Evolutionary conservation across 2,329 filamentous ascomycete species (phyloP).

Genomic region (Shiraia sp.): DNA sequence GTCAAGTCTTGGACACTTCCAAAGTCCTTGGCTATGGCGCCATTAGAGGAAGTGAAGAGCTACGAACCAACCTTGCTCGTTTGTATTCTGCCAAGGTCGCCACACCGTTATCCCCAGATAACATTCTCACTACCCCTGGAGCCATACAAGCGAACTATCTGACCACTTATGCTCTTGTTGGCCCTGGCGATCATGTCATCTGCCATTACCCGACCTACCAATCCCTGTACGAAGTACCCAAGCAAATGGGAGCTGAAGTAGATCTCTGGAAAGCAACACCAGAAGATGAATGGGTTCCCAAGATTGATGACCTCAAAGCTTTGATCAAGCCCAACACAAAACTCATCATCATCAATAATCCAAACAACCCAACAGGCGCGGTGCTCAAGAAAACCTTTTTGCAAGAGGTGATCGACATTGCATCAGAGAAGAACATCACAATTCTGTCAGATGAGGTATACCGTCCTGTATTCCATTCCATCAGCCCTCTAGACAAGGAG

Average conservation of each 20-base stretch:
- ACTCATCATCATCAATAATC: slow-evolving; percentile 72
- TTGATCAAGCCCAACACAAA: slow-evolving; percentile 73
- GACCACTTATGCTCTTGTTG: slow-evolving; percentile 72
- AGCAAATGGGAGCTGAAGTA: slow-evolving; percentile 75
- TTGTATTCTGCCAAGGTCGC: slow-evolving; percentile 64
- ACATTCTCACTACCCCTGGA: slow-evolving; percentile 76
- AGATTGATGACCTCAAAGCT: slow-evolving; percentile 66
- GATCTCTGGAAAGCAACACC: slow-evolving; percentile 73
- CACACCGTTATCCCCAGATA: slow-evolving; percentile 57
- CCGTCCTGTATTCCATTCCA: slow-evolving; percentile 77
- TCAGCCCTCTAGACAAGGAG: slow-evolving; percentile 56
- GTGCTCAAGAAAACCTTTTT: slow-evolving; percentile 67
- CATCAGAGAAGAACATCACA: slow-evolving; percentile 64
- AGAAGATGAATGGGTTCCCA: slow-evolving; percentile 67
- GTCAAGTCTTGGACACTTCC: slow-evolving; percentile 56
- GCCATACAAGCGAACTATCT: slow-evolving; percentile 86
- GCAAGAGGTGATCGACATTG: slow-evolving; percentile 65
- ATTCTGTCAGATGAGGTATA: slow-evolving; percentile 83
- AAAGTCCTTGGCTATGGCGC: slow-evolving; percentile 72
- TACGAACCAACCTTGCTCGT: slow-evolving; percentile 67
- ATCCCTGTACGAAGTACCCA: slow-evolving; percentile 77
- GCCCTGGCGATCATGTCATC: slow-evolving; percentile 78
- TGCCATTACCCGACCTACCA: slow-evolving; percentile 85
- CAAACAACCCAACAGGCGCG: slow-evolving; percentile 81
- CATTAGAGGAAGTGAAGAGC: slow-evolving; percentile 67